phyloP scores from a whole-genome alignment of 345 rosid genomes.

The Geranium rotundifolium region DNA sequence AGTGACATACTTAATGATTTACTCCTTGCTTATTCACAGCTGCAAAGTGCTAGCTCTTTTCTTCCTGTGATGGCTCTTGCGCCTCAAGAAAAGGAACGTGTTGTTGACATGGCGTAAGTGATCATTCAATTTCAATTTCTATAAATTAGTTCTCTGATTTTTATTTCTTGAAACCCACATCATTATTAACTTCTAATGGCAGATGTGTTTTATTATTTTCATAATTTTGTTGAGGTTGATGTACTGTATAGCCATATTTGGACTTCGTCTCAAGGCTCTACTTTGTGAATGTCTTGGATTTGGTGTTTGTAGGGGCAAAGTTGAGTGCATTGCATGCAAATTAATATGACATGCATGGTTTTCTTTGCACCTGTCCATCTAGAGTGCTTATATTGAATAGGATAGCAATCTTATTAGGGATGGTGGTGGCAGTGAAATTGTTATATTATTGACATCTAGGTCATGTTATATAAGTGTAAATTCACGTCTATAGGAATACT shows the following conservation, averaged over 20 bases:
- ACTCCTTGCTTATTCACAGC: constrained; percentile 26
- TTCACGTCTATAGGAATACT: background rate
- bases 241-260: background rate
- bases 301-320: background rate
- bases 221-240: background rate
- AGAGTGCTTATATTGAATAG: too few species aligned
- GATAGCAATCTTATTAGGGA: too few species aligned
- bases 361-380: too few species aligned
- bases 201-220: background rate
- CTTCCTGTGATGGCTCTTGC: constrained; percentile 99
- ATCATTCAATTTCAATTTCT: background rate
- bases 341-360: background rate
- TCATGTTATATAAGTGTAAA: background rate
- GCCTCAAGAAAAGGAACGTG: constrained; percentile 80
- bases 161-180: background rate
- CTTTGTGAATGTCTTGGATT: background rate
- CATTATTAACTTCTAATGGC: background rate
- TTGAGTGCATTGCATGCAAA: background rate
- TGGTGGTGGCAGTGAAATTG: background rate
- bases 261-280: background rate
- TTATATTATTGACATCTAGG: background rate
- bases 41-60: constrained; percentile 94
- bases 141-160: background rate
- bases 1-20: constrained; percentile 2
- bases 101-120: constrained; percentile 96